Conservation (phyloP, 164 flowering plant genomes). For the Macadamia integrifolia region DNA sequence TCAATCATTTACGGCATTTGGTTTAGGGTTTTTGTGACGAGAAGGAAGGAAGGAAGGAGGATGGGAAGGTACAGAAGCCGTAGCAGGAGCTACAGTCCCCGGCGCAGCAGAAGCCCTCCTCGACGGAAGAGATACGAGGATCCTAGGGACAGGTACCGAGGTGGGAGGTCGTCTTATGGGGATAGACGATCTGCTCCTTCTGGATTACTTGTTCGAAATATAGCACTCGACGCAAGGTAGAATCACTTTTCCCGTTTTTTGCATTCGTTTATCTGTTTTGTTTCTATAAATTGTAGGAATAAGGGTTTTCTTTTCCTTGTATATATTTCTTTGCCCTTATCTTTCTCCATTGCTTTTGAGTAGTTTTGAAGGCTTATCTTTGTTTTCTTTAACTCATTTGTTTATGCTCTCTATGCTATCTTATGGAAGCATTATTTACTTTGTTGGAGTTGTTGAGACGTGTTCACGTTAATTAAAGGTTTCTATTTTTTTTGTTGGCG, state of each 20-base stretch:
- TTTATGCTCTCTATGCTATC: neutral
- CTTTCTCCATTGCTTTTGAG: neutral
- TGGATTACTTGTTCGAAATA: slow-evolving; percentile 84
- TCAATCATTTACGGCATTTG: neutral
- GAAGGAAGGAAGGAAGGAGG: neutral
- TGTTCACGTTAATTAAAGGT: no score
- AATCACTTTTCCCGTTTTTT: neutral
- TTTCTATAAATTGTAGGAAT: neutral
- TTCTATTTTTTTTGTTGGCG: no score
- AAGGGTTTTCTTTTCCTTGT: neutral
- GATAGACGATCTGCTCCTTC: slow-evolving; percentile 71
- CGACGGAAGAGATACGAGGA: slow-evolving; percentile 42
- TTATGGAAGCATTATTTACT: no score
- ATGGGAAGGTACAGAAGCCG: slow-evolving; percentile 59
- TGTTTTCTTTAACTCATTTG: neutral
- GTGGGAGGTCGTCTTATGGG: slow-evolving; percentile 35
- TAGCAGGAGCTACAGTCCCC: slow-evolving; percentile 56
- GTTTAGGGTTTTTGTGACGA: neutral
- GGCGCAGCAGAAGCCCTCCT: slow-evolving; percentile 48
- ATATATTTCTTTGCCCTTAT: neutral
- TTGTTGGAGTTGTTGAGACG: no score
- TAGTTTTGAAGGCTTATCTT: neutral
- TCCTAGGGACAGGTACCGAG: slow-evolving; percentile 44
- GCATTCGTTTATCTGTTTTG: neutral
- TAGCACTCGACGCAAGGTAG: slow-evolving; percentile 80